Percentiles rank a stretch among this genome's conserved stretches.
These are phyloP conservation scores for Amanita inopinata DNA, from an alignment of 768 basidiomycete genomes.

Conservation along the genomic window DNA sequence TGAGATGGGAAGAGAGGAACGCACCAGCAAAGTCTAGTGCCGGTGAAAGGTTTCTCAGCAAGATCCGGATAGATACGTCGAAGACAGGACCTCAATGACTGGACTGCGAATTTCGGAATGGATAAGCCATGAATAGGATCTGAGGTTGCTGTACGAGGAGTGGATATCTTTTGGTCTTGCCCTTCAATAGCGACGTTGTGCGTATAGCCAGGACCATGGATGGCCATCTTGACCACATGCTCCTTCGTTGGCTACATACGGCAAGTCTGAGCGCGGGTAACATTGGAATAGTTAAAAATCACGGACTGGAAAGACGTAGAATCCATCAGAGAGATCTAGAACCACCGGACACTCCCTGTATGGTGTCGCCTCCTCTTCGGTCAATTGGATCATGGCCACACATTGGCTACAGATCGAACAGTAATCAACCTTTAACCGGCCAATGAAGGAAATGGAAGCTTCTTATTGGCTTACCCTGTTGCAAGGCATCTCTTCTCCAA, in stretches of 20 bases:
- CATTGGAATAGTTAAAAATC: conserved; percentile 15
- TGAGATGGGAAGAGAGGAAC: conserved; percentile 13
- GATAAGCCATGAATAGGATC: conserved; percentile 47
- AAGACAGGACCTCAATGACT: conserved; percentile 42
- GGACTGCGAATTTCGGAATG: conserved; percentile 53
- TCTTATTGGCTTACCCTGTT: conserved; percentile 54
- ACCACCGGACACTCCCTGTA: conserved; percentile 63
- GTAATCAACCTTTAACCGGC: conserved; percentile 3
- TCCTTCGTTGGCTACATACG: conserved; percentile 29
- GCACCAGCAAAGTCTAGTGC: conserved; percentile 85
- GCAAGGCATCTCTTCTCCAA: conserved; percentile 50
- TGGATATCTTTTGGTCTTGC: conserved; percentile 37
- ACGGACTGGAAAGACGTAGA: conserved; percentile 74
- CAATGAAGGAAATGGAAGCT: no score
- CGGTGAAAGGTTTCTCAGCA: conserved; percentile 56
- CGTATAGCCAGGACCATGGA: conserved; percentile 69
- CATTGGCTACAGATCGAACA: conserved; percentile 55
- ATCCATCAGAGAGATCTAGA: conserved; percentile 62
- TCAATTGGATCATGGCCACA: conserved; percentile 71
- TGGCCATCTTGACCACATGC: conserved; percentile 67
- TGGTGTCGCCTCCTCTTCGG: conserved; percentile 47
- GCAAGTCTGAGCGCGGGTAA: not conserved
- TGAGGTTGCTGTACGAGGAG: conserved; percentile 64
- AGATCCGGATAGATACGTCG: conserved; percentile 65
- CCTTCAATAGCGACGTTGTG: conserved; percentile 24